phyloP scores from a whole-genome alignment of 106 monocot genomes.

The Narthecium ossifragum region DNA sequence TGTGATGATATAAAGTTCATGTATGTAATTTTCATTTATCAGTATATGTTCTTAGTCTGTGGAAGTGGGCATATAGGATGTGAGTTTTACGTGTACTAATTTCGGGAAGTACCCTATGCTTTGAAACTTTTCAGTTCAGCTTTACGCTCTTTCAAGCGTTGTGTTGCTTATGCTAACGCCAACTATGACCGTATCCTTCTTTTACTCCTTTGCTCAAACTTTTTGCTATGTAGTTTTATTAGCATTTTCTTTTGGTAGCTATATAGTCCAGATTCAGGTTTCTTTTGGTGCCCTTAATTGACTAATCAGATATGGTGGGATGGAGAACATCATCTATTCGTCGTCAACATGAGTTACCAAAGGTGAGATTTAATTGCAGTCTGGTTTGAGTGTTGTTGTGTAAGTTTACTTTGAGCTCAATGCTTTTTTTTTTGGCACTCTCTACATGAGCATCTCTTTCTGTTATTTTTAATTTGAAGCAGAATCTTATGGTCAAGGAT shows the following conservation, averaged over 20 bases:
- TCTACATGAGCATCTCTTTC: constrained; percentile 1
- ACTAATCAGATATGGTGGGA: constrained; percentile 62
- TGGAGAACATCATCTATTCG: constrained; percentile 82
- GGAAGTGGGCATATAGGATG: too few relatives aligned
- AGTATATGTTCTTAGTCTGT: not conserved
- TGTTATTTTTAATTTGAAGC: too few relatives aligned
- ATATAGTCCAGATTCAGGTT: not conserved
- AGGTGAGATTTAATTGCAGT: constrained; percentile 22
- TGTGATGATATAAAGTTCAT: constrained; percentile 64
- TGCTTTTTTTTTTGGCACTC: not conserved
- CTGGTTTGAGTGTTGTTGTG: constrained; percentile 1
- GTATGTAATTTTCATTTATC: constrained; percentile 16
- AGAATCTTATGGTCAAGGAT: constrained; percentile 29
- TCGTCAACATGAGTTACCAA: constrained; percentile 63
- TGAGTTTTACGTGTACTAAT: too few relatives aligned
- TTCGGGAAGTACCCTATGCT: too few relatives aligned
- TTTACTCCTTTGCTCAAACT: not conserved
- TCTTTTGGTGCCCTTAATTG: constrained; percentile 12
- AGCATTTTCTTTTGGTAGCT: not conserved
- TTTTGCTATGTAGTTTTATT: not conserved
- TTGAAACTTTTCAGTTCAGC: constrained; percentile 69
- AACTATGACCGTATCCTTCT: constrained; percentile 73
- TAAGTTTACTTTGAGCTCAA: too few relatives aligned
- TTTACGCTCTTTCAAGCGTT: constrained; percentile 53
- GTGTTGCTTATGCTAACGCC: constrained; percentile 76